A percentile compares a stretch with the other conserved stretches of the same genome.
Conservation (phyloP, 306 rosid genomes). For the Glycine soja region DNA sequence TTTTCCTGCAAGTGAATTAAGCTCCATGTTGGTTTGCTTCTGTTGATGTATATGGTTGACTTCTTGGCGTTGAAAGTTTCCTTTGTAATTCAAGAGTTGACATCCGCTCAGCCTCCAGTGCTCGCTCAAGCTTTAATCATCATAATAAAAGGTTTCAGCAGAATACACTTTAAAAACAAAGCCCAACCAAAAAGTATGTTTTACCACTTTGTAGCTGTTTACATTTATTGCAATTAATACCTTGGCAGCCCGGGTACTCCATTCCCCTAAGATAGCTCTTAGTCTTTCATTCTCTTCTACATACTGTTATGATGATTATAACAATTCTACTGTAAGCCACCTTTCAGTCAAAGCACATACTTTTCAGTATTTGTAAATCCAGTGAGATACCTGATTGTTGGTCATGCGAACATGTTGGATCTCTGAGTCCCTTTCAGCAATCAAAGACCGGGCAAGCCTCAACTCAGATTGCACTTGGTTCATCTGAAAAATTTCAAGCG, state of each 20-base stretch:
- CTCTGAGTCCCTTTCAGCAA: slow-evolving; percentile 92
- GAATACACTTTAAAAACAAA: background rate
- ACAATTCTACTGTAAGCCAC: slow-evolving; percentile 21
- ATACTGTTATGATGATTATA: slow-evolving; percentile 56
- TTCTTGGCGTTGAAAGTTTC: slow-evolving; percentile 48
- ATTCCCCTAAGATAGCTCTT: slow-evolving; percentile 94
- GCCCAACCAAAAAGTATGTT: too few relatives aligned
- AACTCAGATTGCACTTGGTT: slow-evolving; percentile 91
- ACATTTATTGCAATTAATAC: slow-evolving; percentile 47
- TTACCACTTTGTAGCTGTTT: too few relatives aligned
- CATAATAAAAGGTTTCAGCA: background rate
- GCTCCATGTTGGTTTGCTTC: slow-evolving; percentile 45
- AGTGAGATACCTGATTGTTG: slow-evolving; percentile 76
- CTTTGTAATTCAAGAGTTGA: slow-evolving; percentile 57
- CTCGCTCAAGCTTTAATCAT: slow-evolving; percentile 60
- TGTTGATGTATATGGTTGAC: background rate
- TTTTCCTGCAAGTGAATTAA: slow-evolving; percentile 25
- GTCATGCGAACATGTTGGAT: slow-evolving; percentile 80
- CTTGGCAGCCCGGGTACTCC: slow-evolving; percentile 99
- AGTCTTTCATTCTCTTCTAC: slow-evolving; percentile 98
- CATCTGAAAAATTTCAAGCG: slow-evolving; percentile 63
- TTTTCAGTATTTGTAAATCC: slow-evolving; percentile 3
- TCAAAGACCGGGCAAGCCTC: slow-evolving; percentile 92
- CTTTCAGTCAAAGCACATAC: slow-evolving; percentile 25
- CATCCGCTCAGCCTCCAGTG: slow-evolving; percentile 57